A percentile compares a stretch with the other conserved stretches of the same genome.
Conservation (phyloP, 1,284 basidiomycete species). For the Tylopilus sp. region DNA sequence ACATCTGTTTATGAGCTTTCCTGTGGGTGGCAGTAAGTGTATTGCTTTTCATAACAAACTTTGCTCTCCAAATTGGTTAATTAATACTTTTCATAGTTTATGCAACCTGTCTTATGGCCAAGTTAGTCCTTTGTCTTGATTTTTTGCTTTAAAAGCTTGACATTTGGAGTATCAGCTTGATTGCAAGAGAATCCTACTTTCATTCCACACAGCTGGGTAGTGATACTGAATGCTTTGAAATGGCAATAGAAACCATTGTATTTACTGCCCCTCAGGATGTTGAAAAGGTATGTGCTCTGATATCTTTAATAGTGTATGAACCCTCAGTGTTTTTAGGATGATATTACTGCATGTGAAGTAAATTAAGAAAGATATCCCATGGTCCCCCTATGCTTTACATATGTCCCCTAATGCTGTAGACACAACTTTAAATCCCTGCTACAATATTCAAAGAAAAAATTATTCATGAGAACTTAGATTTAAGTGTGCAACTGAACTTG, state of each 20-base stretch:
- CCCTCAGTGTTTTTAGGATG: slow-evolving; percentile 5
- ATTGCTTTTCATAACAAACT: neutral
- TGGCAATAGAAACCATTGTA: slow-evolving; percentile 2
- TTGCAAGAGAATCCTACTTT: slow-evolving; percentile 30
- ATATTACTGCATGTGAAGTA: neutral
- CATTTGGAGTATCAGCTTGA: slow-evolving; percentile 4
- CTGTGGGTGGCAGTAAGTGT: slow-evolving; percentile 21
- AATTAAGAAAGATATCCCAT: neutral
- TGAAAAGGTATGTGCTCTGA: slow-evolving; percentile 8
- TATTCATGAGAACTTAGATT: no score
- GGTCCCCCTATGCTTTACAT: no score
- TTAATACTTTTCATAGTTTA: slow-evolving; percentile 17
- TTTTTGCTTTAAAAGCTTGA: neutral
- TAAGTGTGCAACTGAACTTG: no score
- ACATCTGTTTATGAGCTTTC: slow-evolving; percentile 24
- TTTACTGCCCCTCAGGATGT: slow-evolving; percentile 8
- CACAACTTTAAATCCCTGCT: neutral
- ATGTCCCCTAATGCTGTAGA: neutral
- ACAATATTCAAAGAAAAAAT: no score
- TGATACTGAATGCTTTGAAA: neutral
- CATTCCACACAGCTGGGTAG: neutral
- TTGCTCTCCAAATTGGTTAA: neutral
- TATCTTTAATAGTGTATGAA: no score
- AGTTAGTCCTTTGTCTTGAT: slow-evolving; percentile 12
- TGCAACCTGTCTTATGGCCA: slow-evolving; percentile 28